These are phyloP conservation scores for Pythium pyrilobum DNA, from an alignment of 352 stramenopile genomes.

Conservation along the genomic window DNA sequence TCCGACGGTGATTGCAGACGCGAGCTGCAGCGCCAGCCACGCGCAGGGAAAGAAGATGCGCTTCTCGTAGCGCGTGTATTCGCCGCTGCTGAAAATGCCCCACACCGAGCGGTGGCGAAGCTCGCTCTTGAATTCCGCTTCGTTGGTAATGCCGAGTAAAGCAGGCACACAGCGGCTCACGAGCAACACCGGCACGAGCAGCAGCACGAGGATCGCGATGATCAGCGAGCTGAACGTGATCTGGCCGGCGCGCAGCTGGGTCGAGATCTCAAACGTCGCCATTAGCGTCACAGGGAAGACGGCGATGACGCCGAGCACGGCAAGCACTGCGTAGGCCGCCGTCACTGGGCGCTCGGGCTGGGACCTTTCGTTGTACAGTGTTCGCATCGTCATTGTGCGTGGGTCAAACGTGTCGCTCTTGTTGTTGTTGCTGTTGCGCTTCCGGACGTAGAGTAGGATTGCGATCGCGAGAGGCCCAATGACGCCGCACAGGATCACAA, in stretches of 20 bases:
- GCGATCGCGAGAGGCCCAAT: conserved; percentile 7
- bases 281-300: conserved; percentile 19
- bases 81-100: conserved; percentile 14
- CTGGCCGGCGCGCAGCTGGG: background rate
- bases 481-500: conserved; percentile 10
- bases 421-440: background rate
- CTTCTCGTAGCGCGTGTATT: conserved; percentile 14
- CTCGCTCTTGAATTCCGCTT: conserved; percentile 4
- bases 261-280: conserved; percentile 16
- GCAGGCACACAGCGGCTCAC: background rate
- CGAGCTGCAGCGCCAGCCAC: conserved; percentile 11
- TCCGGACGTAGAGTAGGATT: background rate
- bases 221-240: background rate
- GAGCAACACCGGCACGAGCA: background rate
- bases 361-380: background rate
- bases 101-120: conserved; percentile 11
- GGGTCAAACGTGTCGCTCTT: background rate
- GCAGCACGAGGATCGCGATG: background rate
- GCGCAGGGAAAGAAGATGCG: conserved; percentile 15
- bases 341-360: too few relatives aligned
- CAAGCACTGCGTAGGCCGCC: conserved; percentile 1
- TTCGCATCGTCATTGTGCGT: background rate
- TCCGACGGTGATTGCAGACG: conserved; percentile 12
- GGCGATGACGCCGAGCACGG: conserved; percentile 9
- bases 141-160: background rate